phyloP scores from a whole-genome alignment of 139 green algal species.

The Yamagishiella unicocca region DNA sequence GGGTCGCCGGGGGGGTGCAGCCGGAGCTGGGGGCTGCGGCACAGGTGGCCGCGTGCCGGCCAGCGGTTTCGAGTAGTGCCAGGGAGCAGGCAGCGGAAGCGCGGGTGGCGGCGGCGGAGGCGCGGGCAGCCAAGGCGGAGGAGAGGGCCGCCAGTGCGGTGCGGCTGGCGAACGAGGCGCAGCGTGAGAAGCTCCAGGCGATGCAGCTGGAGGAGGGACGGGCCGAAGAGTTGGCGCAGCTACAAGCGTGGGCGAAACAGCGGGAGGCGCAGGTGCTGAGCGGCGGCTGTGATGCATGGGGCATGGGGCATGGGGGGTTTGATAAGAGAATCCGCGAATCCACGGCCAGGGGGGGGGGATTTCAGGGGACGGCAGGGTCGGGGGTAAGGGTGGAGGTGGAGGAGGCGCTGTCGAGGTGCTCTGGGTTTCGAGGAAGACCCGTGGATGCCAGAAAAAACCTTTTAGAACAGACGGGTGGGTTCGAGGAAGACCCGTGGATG shows the following conservation, averaged over 20 bases:
- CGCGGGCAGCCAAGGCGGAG: not conserved
- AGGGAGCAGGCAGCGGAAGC: not conserved
- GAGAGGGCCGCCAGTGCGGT: not conserved
- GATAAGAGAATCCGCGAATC: not conserved
- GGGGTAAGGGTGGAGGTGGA: not conserved
- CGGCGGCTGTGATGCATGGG: not conserved
- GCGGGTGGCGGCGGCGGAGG: not conserved
- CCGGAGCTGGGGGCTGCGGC: not conserved
- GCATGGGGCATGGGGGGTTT: not conserved
- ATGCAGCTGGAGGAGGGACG: not conserved
- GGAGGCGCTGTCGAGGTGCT: not conserved
- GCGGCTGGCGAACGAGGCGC: not conserved
- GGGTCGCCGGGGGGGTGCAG: too few relatives aligned
- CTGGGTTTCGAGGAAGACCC: too few relatives aligned
- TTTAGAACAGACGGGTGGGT: too few relatives aligned
- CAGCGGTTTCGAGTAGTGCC: too few relatives aligned
- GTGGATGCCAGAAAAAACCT: too few relatives aligned
- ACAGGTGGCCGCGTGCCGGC: too few relatives aligned
- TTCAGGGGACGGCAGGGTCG: not conserved
- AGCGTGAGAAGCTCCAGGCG: not conserved
- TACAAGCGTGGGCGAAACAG: not conserved
- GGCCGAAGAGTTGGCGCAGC: not conserved
- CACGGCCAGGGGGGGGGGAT: not conserved
- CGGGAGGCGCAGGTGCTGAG: not conserved
- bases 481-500: too few relatives aligned